Evolutionary conservation across 768 basidiomycete genomes (phyloP).

Genomic region (Mycena amicta): DNA sequence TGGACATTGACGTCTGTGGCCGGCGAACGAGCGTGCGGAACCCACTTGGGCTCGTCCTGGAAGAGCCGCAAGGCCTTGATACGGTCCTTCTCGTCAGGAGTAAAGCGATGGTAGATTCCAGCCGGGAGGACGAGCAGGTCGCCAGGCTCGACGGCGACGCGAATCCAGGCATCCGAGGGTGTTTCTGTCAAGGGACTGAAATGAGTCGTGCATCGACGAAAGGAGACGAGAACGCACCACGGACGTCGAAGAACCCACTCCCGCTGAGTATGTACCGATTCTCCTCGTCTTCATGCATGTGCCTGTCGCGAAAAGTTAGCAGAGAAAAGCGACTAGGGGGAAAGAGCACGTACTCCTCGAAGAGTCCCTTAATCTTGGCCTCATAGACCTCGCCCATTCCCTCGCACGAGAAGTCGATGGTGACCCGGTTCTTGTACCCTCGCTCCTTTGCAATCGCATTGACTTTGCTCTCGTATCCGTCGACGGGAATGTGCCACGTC

Average conservation of each 20-base stretch:
- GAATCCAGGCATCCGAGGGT: slow-evolving; percentile 76
- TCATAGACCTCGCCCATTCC: slow-evolving; percentile 86
- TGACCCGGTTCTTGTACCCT: slow-evolving; percentile 84
- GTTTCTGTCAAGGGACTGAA: slow-evolving; percentile 46
- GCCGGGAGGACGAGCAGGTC: slow-evolving; percentile 88
- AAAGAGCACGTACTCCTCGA: slow-evolving; percentile 65
- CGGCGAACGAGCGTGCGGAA: background rate
- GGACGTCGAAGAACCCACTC: slow-evolving; percentile 91
- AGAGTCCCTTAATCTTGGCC: slow-evolving; percentile 79
- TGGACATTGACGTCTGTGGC: background rate
- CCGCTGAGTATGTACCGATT: slow-evolving; percentile 87
- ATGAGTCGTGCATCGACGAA: background rate
- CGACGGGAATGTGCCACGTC: slow-evolving; percentile 67
- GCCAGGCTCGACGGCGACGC: slow-evolving; percentile 72
- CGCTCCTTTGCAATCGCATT: slow-evolving; percentile 66
- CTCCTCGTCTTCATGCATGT: slow-evolving; percentile 96
- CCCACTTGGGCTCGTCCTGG: slow-evolving; percentile 47
- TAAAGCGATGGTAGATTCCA: slow-evolving; percentile 95
- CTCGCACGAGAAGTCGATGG: slow-evolving; percentile 74
- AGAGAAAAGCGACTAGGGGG: background rate
- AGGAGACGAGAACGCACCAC: slow-evolving; percentile 48
- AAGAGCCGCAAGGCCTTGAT: slow-evolving; percentile 84
- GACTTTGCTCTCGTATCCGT: slow-evolving; percentile 56
- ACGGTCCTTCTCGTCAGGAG: slow-evolving; percentile 72
- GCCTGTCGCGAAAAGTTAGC: slow-evolving; percentile 45